These are phyloP conservation scores for Elaphomyces granulatus DNA, from an alignment of 495 filamentous ascomycete genomes.

Conservation along the genomic window DNA sequence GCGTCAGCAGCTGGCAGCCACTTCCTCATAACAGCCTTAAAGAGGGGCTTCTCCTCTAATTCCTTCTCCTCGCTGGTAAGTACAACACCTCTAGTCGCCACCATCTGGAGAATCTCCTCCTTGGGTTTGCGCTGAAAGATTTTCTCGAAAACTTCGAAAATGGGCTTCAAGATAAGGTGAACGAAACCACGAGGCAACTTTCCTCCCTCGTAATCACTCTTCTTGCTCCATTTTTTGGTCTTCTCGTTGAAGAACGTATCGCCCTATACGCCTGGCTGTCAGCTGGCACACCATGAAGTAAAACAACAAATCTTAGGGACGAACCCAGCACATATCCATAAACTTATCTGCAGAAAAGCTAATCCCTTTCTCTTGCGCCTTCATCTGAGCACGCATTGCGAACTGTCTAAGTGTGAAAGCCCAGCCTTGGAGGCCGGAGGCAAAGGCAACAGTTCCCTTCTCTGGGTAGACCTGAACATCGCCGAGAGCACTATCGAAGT, in stretches of 20 bases:
- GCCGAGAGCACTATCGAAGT: conserved; percentile 92
- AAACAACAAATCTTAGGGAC: too few species aligned
- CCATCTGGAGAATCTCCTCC: conserved; percentile 69
- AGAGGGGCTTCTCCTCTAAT: conserved; percentile 87
- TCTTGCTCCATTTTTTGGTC: conserved; percentile 99
- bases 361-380: too few species aligned
- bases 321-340: too few species aligned
- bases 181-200: conserved; percentile 95
- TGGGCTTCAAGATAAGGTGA: conserved; percentile 96
- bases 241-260: conserved; percentile 99
- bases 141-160: conserved; percentile 93
- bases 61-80: conserved; percentile 75
- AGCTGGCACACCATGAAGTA: too few species aligned
- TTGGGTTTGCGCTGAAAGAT: conserved; percentile 99
- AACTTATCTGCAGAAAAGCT: too few species aligned
- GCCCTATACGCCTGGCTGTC: conserved; percentile 36
- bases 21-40: conserved; percentile 96
- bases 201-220: conserved; percentile 64
- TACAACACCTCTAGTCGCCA: conserved; percentile 88
- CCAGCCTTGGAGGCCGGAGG: conserved; percentile 99
- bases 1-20: conserved; percentile 97
- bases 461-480: conserved; percentile 97
- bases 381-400: too few species aligned
- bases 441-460: conserved; percentile 93
- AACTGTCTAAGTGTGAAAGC: conserved; percentile 99